Evolutionary conservation across 371 early-diverging fungal species (phyloP).

Genomic region (Mucor irregularis): DNA sequence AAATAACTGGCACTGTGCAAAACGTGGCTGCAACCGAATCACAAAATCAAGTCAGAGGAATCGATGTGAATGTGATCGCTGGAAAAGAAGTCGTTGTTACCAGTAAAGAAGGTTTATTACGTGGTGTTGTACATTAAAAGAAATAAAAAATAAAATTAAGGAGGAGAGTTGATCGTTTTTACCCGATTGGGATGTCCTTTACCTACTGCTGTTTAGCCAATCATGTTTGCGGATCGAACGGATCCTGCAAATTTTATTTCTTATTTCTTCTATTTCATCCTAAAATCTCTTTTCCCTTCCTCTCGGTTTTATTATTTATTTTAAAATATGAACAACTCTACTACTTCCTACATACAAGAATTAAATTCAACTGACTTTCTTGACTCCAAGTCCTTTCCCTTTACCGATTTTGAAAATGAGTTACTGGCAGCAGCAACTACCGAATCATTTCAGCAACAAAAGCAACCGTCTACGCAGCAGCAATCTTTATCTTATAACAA

Average conservation of each 20-base stretch:
- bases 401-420: not conserved
- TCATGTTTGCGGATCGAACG: not conserved
- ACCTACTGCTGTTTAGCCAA: not conserved
- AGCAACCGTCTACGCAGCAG: too few relatives aligned
- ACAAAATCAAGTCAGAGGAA: slow-evolving; percentile 33
- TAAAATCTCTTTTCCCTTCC: not conserved
- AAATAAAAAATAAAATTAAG: slow-evolving; percentile 1
- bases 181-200: not conserved
- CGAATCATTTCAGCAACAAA: too few relatives aligned
- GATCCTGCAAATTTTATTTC: too few relatives aligned
- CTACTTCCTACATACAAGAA: too few relatives aligned
- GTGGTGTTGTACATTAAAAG: slow-evolving; percentile 23
- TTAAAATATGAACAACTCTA: not conserved
- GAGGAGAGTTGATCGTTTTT: not conserved
- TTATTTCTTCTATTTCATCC: too few relatives aligned
- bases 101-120: slow-evolving; percentile 42
- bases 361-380: not conserved
- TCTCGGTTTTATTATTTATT: slow-evolving; percentile 1
- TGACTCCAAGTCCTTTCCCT: not conserved
- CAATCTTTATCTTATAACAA: too few relatives aligned
- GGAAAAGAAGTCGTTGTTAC: slow-evolving; percentile 47
- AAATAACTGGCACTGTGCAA: slow-evolving; percentile 35
- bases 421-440: not conserved
- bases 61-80: slow-evolving; percentile 49
- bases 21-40: slow-evolving; percentile 28